Base-by-base conservation (phyloP, 106 monocot species). In the Acanthochlamys bracteata region DNA sequence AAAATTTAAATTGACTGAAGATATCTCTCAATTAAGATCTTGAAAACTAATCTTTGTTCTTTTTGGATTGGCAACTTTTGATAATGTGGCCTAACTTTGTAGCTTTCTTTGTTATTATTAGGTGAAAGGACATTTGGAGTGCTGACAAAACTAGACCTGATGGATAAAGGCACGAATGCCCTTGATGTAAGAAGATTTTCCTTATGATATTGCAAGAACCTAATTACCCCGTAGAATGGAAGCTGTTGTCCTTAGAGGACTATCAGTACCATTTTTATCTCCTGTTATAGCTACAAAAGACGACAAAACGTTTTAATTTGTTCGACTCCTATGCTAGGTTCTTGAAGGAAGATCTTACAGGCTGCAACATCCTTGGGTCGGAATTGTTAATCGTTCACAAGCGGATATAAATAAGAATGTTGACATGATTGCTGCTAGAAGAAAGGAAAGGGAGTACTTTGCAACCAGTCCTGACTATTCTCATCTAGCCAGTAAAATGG, bases 131-230 rank as follows among this genome's bases (percentile, higher is more conserved):
- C 89, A 40, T 84, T 89, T 74, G 89, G 89, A 11, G 89, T 89
- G 60, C 69, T 89, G 67, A 89, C 89, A 63, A 89, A 89, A 70
- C 62, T 89, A 54, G 89, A 89, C 70, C 73, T 89, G 25, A 89
- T 89, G 89, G 89, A 89, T 68, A 79, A 76, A 49, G 89, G 89
- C 75, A 89, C 89, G 53, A 84, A 89, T 89, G 89, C 89, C 57
- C 67, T 82, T 69, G 89, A 89, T 62, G 89, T 89, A 69, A 79
- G 84, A 24, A 24, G 20, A 20, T 10, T 21, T 55, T 55, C 20
- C 9, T 22, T 55, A 55, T 55, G 4, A 55, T 9, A 14, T 49
- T 2, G 2, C 2, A 12, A 9, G 49, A 49, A 49, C 17, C 49
- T 49, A 33, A 6, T 33, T 33, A 1, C 33, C 33, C 6, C 33